Evolutionary conservation across 495 filamentous ascomycete genomes (phyloP).

Genomic region (Ramalina peruviana): DNA sequence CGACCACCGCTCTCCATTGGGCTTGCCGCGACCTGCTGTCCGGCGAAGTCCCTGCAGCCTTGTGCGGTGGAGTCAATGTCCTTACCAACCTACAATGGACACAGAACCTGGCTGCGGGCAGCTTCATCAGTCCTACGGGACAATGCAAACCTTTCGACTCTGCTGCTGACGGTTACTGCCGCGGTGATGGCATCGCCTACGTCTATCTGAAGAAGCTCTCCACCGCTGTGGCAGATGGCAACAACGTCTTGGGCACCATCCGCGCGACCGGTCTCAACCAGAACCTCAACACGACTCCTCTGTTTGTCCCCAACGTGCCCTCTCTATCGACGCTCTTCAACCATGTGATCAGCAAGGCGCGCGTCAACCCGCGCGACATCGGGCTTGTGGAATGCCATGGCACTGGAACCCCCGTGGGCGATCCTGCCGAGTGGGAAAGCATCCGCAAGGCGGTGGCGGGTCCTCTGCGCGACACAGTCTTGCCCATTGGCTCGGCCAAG

Average conservation of each 20-base stretch:
- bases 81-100: conserved; percentile 22
- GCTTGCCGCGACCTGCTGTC: conserved; percentile 23
- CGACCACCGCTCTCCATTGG: conserved; percentile 25
- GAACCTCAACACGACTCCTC: conserved; percentile 12
- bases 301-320: conserved; percentile 20
- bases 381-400: conserved; percentile 9
- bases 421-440: too few species aligned
- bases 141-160: conserved; percentile 51
- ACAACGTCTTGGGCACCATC: conserved; percentile 41
- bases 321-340: conserved; percentile 19
- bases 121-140: conserved; percentile 26
- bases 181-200: conserved; percentile 28
- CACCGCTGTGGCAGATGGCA: conserved; percentile 35
- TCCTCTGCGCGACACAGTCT: too few species aligned
- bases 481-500: too few species aligned
- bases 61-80: conserved; percentile 30
- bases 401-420: too few species aligned
- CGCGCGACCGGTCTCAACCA: conserved; percentile 15
- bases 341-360: neutral
- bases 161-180: conserved; percentile 29
- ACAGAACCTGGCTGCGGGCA: conserved; percentile 24
- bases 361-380: conserved; percentile 5
- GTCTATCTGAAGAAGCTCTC: conserved; percentile 26
- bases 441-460: too few species aligned
- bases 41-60: conserved; percentile 33